Base-by-base conservation (phyloP, 2,329 filamentous ascomycete genomes). In the Colletotrichum endophyticum region DNA sequence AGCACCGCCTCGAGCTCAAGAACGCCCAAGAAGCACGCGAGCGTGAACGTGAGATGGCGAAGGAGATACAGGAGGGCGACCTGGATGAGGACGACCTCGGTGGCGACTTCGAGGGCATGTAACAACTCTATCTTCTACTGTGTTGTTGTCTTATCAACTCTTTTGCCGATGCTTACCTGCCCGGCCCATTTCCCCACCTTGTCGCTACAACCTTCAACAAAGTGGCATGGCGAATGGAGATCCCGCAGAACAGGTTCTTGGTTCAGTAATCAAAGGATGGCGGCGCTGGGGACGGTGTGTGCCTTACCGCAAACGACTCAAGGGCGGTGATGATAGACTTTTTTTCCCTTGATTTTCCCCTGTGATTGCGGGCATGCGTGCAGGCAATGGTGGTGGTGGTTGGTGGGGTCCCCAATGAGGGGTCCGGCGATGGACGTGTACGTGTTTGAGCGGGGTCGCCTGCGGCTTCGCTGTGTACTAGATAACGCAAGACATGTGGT, bases 1-100 rank as follows among this genome's bases (percentile, higher is more conserved):
- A 99, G 86, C 97, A 99, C 87, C 93, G 97, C 22, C 90, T 99
- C 72, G 97, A 99, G 87, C 91, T 99, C 72, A 99, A 98, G 91
- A 99, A 98, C 82, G 97, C 97, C 0, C 96, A 99, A 86, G 98
- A 99, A 87, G 97, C 97, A n/a, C 92, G 97, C 67, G 97, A 99
- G 85, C 92, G 97, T 25, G 97, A 99, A 89, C 92, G 97, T 22
- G 97, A 99, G 87, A 92, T 99, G 90, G 97, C 96, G 78, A 99
- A 99, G 90, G 97, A 99, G 89, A 99, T 99, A 83, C 95, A 98
- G 86, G 97, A 99, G 80, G 97, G 96, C 25, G 97, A 99, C 83
- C 91, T 98, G 85, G 97, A 99, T 81, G 97, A 98, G 81, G 97
- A 98, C 82, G 97, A 99, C 87, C 94, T 98, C 64, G 96, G 95